A percentile compares a stretch with the other conserved stretches of the same genome.
Evolutionary conservation across 495 filamentous ascomycete genomes (phyloP).

Genomic region (Aspergillus affinis): DNA sequence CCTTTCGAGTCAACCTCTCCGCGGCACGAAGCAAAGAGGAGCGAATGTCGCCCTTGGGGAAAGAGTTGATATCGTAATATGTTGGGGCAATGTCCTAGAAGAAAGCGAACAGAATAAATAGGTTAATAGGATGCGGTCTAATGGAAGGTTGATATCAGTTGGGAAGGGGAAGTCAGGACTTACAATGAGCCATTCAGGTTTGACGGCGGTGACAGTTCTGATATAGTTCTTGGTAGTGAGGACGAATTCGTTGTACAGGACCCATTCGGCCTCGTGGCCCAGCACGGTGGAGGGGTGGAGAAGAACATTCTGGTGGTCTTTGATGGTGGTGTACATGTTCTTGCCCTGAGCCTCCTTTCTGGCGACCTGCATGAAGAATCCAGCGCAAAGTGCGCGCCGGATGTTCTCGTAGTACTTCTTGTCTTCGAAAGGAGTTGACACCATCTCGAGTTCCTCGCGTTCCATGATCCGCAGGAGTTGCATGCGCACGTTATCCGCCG

Average conservation of each 20-base stretch:
- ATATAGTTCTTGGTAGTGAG: constrained; percentile 95
- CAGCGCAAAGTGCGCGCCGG: constrained; percentile 84
- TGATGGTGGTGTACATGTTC: constrained; percentile 83
- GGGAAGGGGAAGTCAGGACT: constrained; percentile 29
- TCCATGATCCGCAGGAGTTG: constrained; percentile 98
- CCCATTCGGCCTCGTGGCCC: constrained; percentile 86
- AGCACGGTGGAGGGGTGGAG: constrained; percentile 91
- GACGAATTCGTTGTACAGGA: constrained; percentile 98
- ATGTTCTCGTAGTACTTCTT: constrained; percentile 99
- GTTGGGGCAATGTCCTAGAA: constrained; percentile 78
- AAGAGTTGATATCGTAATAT: constrained; percentile 87
- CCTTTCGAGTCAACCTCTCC: constrained; percentile 72
- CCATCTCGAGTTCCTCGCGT: constrained; percentile 75
- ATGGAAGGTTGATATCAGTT: too few species aligned
- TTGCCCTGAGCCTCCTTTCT: constrained; percentile 79
- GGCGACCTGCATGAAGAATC: constrained; percentile 99
- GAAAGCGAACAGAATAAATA: constrained; percentile 4
- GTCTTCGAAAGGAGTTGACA: constrained; percentile 87
- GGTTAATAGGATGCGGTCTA: too few species aligned
- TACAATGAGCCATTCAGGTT: constrained; percentile 82
- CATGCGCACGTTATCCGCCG: constrained; percentile 86
- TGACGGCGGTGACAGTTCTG: constrained; percentile 58
- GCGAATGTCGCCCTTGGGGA: constrained; percentile 84
- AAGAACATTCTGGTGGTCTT: constrained; percentile 88
- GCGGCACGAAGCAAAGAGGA: constrained; percentile 67